phyloP scores from a whole-genome alignment of 768 basidiomycete species.

The Galerina marginata region DNA sequence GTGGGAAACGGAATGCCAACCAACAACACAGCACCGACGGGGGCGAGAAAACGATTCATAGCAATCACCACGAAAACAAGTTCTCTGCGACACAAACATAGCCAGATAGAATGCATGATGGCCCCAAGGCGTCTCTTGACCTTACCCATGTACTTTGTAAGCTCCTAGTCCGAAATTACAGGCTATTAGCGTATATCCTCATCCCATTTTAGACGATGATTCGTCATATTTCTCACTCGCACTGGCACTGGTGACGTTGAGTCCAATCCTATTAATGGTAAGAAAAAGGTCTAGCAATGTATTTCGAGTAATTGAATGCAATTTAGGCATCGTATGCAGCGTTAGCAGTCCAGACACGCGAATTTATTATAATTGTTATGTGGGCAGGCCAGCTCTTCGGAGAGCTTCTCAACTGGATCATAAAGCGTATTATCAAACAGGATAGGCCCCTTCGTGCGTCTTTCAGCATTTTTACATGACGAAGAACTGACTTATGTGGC shows the following conservation, averaged over 20 bases:
- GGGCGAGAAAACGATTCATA: background rate
- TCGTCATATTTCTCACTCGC: constrained; percentile 59
- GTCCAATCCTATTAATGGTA: constrained; percentile 77
- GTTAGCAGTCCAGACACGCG: constrained; percentile 75
- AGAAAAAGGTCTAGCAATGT: background rate
- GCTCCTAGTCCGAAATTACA: constrained; percentile 20
- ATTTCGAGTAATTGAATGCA: background rate
- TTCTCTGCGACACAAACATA: no score
- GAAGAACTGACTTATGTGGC: background rate
- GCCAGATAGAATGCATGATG: constrained; percentile 24
- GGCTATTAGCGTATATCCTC: background rate
- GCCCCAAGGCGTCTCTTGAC: constrained; percentile 56
- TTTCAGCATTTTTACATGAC: background rate
- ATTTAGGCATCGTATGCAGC: constrained; percentile 80
- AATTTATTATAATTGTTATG: constrained; percentile 82
- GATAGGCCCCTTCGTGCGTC: constrained; percentile 68
- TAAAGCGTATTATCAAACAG: constrained; percentile 73
- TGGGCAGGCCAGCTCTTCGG: constrained; percentile 80
- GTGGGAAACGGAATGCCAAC: no score
- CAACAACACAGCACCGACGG: no score
- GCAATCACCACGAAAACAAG: background rate
- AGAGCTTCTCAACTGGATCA: constrained; percentile 69
- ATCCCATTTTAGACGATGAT: constrained; percentile 55
- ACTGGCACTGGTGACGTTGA: constrained; percentile 68
- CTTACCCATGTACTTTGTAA: constrained; percentile 73